These are phyloP conservation scores for Sugiyamaella xylanicola DNA, from an alignment of 1,139 yeast genomes.

Conservation along the genomic window DNA sequence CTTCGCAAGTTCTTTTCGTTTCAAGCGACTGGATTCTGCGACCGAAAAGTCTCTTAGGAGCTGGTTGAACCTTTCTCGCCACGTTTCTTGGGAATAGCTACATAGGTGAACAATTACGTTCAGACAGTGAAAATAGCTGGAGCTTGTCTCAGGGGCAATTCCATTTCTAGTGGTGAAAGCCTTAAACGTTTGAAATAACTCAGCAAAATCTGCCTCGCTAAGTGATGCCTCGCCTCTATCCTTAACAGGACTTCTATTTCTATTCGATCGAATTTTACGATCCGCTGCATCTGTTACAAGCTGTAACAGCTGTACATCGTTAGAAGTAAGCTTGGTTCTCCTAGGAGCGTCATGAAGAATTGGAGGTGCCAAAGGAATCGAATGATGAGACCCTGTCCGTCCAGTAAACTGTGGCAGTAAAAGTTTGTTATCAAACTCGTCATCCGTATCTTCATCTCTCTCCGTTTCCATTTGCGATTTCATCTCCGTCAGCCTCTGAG, in stretches of 20 bases:
- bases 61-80: conserved; percentile 29
- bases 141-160: conserved; percentile 22
- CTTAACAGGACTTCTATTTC: conserved; percentile 2
- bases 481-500: conserved; percentile 14
- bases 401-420: neutral
- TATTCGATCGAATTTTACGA: conserved; percentile 14
- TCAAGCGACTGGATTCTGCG: conserved; percentile 16
- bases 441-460: conserved; percentile 19
- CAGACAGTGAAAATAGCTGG: conserved; percentile 29
- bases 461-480: conserved; percentile 2
- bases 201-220: conserved; percentile 28
- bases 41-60: conserved; percentile 28
- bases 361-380: neutral
- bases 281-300: conserved; percentile 34
- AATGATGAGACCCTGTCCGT: neutral
- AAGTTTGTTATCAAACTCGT: neutral
- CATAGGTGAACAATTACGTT: conserved; percentile 29
- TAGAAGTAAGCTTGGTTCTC: conserved; percentile 8
- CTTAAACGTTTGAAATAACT: conserved; percentile 32
- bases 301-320: conserved; percentile 30
- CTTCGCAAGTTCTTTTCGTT: conserved; percentile 3
- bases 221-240: conserved; percentile 11
- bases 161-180: conserved; percentile 30
- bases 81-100: conserved; percentile 26
- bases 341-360: neutral